phyloP scores from a whole-genome alignment of 495 filamentous ascomycete genomes.

The Penicillium chermesinum region DNA sequence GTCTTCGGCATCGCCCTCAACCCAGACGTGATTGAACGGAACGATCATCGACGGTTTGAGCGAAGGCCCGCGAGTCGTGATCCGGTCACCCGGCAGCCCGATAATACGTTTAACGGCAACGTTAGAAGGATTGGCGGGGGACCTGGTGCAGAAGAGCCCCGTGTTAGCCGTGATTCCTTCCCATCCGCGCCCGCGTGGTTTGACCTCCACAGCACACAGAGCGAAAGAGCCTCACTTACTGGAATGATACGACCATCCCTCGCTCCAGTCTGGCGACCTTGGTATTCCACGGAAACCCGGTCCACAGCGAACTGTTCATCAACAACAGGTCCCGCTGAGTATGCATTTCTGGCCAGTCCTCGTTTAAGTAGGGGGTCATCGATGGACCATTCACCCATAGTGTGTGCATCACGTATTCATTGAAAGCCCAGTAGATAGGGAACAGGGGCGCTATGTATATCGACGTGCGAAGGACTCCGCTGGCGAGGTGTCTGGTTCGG shows the following conservation, averaged over 20 bases:
- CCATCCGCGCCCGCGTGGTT: background rate
- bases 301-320: slow-evolving; percentile 43
- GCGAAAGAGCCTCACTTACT: slow-evolving; percentile 25
- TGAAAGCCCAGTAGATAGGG: slow-evolving; percentile 61
- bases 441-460: slow-evolving; percentile 55
- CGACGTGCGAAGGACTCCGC: slow-evolving; percentile 29
- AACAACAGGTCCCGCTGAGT: slow-evolving; percentile 47
- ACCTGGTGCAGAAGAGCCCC: slow-evolving; percentile 37
- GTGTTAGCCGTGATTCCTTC: background rate
- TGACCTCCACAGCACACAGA: no score
- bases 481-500: slow-evolving; percentile 29
- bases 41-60: slow-evolving; percentile 51
- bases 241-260: slow-evolving; percentile 53
- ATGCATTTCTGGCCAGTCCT: slow-evolving; percentile 53
- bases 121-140: slow-evolving; percentile 55
- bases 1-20: slow-evolving; percentile 65
- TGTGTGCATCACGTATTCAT: slow-evolving; percentile 55
- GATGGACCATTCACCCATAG: slow-evolving; percentile 62
- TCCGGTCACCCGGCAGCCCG: slow-evolving; percentile 62
- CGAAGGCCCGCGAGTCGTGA: slow-evolving; percentile 58
- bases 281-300: slow-evolving; percentile 34
- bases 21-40: slow-evolving; percentile 70
- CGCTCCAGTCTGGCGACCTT: slow-evolving; percentile 41
- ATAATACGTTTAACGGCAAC: slow-evolving; percentile 65
- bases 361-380: slow-evolving; percentile 75